Conservation (phyloP, 2,329 filamentous ascomycete species). For the Aureobasidium lini region DNA sequence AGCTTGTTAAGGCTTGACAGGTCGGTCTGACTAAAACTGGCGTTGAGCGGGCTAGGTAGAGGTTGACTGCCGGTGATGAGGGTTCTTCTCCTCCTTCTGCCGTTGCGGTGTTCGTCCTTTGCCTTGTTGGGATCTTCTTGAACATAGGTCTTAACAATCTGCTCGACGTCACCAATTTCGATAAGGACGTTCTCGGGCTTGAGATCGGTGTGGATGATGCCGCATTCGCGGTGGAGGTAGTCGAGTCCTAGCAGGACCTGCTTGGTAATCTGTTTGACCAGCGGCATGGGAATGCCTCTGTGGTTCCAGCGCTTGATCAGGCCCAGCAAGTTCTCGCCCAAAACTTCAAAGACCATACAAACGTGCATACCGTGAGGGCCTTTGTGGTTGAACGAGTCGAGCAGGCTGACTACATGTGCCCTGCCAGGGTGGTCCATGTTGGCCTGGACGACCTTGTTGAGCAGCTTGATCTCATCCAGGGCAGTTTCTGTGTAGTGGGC, state of each 20-base stretch:
- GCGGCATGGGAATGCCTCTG: constrained; percentile 86
- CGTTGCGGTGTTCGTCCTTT: constrained; percentile 88
- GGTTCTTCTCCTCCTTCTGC: constrained; percentile 78
- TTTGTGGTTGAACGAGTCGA: constrained; percentile 97
- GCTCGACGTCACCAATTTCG: constrained; percentile 97
- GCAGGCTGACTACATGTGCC: constrained; percentile 87
- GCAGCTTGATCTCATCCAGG: constrained; percentile 96
- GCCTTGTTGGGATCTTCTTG: constrained; percentile 64
- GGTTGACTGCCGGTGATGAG: constrained; percentile 97
- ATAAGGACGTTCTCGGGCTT: constrained; percentile 98
- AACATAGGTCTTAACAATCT: constrained; percentile 94
- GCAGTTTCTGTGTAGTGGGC: constrained; percentile 98
- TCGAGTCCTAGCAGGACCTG: constrained; percentile 93
- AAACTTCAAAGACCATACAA: constrained; percentile 98
- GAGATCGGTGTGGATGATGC: constrained; percentile 95
- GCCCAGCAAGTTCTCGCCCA: constrained; percentile 89
- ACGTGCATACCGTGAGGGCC: constrained; percentile 94
- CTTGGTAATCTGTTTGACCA: constrained; percentile 98
- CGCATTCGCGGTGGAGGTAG: constrained; percentile 94
- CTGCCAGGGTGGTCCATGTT: constrained; percentile 92
- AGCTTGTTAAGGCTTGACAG: constrained; percentile 75
- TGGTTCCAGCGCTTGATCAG: constrained; percentile 99
- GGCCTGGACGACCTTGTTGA: constrained; percentile 92
- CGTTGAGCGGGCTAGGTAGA: constrained; percentile 86
- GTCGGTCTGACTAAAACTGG: constrained; percentile 76